A percentile compares a stretch with the other conserved stretches of the same genome.
Evolutionary conservation across 2,329 filamentous ascomycete genomes (phyloP).

Genomic region (Blastomyces parvus): DNA sequence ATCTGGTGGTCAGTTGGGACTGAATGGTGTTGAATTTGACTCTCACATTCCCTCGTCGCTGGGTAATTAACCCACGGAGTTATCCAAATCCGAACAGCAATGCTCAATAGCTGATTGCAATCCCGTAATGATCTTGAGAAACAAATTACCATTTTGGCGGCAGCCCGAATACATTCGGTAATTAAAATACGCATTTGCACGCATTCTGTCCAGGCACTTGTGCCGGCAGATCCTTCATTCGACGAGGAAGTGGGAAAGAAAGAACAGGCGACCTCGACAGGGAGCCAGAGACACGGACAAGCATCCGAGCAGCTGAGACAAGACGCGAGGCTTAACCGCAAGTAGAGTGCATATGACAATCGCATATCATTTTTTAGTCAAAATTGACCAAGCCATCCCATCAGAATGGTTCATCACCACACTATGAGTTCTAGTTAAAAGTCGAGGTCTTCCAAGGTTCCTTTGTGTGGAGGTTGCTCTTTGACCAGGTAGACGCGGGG

Average conservation of each 20-base stretch:
- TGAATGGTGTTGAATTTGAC: background rate
- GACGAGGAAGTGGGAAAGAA: background rate
- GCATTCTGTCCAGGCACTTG: background rate
- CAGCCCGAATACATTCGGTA: background rate
- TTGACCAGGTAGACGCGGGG: background rate
- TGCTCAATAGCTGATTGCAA: background rate
- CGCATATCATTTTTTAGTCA: background rate
- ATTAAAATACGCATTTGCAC: background rate
- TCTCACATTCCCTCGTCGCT: background rate
- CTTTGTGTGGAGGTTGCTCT: background rate
- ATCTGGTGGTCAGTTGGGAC: too few relatives aligned
- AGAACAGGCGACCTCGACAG: constrained; percentile 1
- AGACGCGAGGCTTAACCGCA: background rate
- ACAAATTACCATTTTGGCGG: background rate
- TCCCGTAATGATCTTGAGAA: background rate
- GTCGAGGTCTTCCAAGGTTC: background rate
- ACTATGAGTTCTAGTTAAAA: background rate
- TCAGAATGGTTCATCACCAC: constrained; percentile 2
- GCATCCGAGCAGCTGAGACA: constrained; percentile 3
- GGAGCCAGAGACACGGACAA: background rate
- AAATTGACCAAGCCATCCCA: background rate
- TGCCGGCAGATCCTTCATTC: background rate
- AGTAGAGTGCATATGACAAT: background rate
- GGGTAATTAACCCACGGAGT: background rate
- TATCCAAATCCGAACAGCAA: background rate